Conservation (phyloP, 2,329 filamentous ascomycete species). For the Stenocarpella maydis region DNA sequence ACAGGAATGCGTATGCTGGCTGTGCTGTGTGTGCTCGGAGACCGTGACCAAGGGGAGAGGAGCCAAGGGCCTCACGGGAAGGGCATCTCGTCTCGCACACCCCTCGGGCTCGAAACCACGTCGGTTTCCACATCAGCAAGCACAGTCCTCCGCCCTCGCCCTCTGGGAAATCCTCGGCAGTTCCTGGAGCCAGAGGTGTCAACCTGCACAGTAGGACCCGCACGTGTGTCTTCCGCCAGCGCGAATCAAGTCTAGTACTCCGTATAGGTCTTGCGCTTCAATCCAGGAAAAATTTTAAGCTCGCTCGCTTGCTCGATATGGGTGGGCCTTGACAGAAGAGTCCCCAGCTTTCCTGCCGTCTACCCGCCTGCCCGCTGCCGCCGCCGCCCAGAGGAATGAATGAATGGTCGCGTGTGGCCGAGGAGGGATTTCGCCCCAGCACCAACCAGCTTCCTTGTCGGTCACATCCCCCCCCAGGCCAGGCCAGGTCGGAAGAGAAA, state of each 20-base stretch:
- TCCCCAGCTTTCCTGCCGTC: constrained; percentile 2
- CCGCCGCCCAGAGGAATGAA: not conserved
- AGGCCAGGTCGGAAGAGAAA: not conserved
- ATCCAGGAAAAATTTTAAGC: constrained; percentile 34
- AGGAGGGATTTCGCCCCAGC: not conserved
- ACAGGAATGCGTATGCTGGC: not conserved
- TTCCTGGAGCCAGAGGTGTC: not conserved
- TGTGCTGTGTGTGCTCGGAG: not conserved
- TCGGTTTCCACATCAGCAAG: constrained; percentile 6
- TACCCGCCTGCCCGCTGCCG: not conserved
- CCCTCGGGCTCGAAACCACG: not conserved
- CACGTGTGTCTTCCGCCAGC: not conserved
- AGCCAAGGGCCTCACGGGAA: not conserved
- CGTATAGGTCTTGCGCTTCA: constrained; percentile 28
- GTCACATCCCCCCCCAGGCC: not conserved
- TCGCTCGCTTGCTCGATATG: constrained; percentile 30
- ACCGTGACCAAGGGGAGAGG: not conserved
- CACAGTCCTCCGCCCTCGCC: not conserved
- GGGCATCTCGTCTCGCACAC: not conserved
- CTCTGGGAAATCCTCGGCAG: constrained; percentile 21
- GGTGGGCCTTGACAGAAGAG: constrained; percentile 14
- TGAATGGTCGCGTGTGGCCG: not conserved
- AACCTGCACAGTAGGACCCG: not conserved
- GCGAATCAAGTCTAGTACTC: constrained; percentile 8
- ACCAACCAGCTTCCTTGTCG: not conserved